phyloP scores from a whole-genome alignment of 768 basidiomycete genomes.

The Macrocybe gigantea region DNA sequence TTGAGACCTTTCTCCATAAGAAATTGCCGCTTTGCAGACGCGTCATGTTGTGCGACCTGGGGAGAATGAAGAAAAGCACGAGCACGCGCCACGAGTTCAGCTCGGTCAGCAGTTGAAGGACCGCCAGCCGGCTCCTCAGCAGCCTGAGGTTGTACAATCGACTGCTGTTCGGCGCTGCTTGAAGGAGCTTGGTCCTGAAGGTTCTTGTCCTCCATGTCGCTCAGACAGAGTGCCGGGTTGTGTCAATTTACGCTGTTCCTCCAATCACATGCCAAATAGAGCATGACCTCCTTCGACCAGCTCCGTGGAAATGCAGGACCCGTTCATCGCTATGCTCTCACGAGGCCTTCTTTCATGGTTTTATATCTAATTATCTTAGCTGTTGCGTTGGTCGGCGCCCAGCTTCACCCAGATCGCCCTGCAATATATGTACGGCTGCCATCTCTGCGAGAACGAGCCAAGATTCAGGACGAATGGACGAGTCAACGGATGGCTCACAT shows the following conservation, averaged over 20 bases:
- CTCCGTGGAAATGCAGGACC: not conserved
- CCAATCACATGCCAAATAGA: too few relatives aligned
- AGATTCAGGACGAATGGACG: conserved; percentile 34
- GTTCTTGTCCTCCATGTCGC: not conserved
- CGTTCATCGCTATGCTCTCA: not conserved
- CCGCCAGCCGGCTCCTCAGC: too few relatives aligned
- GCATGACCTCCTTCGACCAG: not conserved
- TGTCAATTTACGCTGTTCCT: too few relatives aligned
- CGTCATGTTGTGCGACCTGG: conserved; percentile 55
- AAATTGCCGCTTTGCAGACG: conserved; percentile 52
- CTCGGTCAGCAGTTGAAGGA: conserved; percentile 17
- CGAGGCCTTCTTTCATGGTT: not conserved
- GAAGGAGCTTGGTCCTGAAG: not conserved
- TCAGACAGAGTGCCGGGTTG: not conserved
- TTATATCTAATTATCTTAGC: not conserved
- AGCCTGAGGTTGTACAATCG: not conserved
- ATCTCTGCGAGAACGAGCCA: conserved; percentile 32
- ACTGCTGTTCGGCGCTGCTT: not conserved
- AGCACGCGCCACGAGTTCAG: conserved; percentile 48
- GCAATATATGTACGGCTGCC: conserved; percentile 31
- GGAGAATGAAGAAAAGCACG: conserved; percentile 63
- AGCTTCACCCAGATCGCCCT: conserved; percentile 21
- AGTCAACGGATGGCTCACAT: conserved; percentile 34
- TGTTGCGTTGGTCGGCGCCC: conserved; percentile 1
- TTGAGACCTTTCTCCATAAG: conserved; percentile 66